These are phyloP conservation scores for Ophiocordyceps australis DNA, from an alignment of 2,329 filamentous ascomycete genomes.

Conservation along the genomic window DNA sequence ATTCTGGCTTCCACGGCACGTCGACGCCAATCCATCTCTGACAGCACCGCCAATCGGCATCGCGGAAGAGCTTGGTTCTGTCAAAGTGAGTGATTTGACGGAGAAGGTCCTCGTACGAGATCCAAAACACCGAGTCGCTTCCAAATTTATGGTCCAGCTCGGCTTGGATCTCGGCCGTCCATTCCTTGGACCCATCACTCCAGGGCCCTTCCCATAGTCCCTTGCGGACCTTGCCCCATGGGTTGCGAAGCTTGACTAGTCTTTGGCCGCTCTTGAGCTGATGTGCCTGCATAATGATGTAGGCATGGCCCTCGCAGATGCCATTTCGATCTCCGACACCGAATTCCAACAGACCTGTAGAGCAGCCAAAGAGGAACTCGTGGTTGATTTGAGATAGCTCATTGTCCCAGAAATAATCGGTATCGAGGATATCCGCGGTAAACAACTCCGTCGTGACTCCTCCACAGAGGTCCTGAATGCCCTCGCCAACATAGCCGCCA, in stretches of 20 bases:
- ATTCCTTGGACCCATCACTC: conserved; percentile 42
- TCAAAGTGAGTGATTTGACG: conserved; percentile 44
- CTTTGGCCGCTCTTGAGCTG: conserved; percentile 31
- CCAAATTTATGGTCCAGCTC: conserved; percentile 42
- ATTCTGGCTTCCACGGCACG: conserved; percentile 43
- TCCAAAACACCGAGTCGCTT: conserved; percentile 46
- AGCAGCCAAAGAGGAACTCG: conserved; percentile 62
- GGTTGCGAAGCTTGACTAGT: conserved; percentile 39
- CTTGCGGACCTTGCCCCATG: conserved; percentile 39
- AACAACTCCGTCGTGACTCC: conserved; percentile 54
- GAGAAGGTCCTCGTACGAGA: conserved; percentile 42
- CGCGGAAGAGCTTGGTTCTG: conserved; percentile 41
- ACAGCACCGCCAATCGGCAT: conserved; percentile 35
- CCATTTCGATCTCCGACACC: conserved; percentile 42
- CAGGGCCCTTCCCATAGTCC: conserved; percentile 41
- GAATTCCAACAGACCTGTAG: conserved; percentile 41
- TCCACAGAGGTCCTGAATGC: conserved; percentile 41
- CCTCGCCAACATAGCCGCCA: conserved; percentile 51
- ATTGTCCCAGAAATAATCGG: conserved; percentile 68
- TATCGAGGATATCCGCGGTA: conserved; percentile 55
- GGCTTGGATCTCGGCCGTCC: conserved; percentile 36
- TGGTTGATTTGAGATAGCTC: conserved; percentile 67
- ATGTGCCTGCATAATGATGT: conserved; percentile 40
- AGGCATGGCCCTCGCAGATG: conserved; percentile 39
- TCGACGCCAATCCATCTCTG: conserved; percentile 43